Evolutionary conservation across 192 early-diverging fungal species (phyloP).

Genomic region (Coemansia sp.): DNA sequence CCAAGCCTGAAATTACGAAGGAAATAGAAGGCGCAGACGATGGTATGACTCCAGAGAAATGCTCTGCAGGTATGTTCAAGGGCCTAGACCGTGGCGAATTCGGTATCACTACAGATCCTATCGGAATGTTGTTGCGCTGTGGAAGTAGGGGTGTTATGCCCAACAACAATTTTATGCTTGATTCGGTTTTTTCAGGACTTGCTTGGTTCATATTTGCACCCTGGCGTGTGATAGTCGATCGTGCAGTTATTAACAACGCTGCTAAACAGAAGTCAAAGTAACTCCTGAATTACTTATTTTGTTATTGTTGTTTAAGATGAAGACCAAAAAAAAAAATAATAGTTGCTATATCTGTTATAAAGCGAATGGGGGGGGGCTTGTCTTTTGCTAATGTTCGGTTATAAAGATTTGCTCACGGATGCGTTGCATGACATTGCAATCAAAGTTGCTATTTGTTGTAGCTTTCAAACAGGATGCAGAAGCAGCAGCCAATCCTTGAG

Average conservation of each 20-base stretch:
- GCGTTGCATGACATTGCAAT: conserved; percentile 13
- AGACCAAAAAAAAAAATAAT: no score
- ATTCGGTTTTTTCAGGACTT: conserved; percentile 26
- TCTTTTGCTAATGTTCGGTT: neutral
- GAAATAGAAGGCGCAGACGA: conserved; percentile 67
- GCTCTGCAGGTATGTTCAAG: conserved; percentile 41
- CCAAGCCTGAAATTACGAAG: conserved; percentile 67
- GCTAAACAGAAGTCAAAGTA: conserved; percentile 8
- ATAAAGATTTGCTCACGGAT: conserved; percentile 18
- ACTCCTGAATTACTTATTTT: neutral
- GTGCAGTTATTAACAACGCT: conserved; percentile 18
- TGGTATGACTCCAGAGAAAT: conserved; percentile 61
- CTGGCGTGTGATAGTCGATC: conserved; percentile 47
- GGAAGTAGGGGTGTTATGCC: conserved; percentile 39
- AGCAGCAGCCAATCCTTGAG: conserved; percentile 44
- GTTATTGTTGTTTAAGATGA: no score
- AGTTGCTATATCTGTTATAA: no score
- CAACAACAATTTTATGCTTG: conserved; percentile 50
- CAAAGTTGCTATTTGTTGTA: conserved; percentile 41
- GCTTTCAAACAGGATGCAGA: conserved; percentile 46
- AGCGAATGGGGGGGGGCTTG: no score
- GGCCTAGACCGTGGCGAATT: conserved; percentile 46
- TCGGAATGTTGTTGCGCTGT: conserved; percentile 42
- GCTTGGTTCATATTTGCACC: conserved; percentile 37
- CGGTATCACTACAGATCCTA: conserved; percentile 39